phyloP scores from a whole-genome alignment of 192 early-diverging fungal genomes.

The Backusella morwellensis region DNA sequence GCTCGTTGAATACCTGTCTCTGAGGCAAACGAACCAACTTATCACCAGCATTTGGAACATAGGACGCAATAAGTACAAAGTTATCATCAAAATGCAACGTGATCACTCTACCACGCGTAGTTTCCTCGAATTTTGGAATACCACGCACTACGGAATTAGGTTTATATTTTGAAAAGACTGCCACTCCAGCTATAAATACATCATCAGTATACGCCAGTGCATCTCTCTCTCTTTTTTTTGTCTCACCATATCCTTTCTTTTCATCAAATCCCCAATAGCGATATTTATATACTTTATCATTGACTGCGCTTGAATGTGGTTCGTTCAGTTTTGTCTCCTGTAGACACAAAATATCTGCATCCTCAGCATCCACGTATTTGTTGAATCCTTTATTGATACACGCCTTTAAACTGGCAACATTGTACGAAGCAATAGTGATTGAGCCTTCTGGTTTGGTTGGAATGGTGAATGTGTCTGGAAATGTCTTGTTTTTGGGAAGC shows the following conservation, averaged over 20 bases:
- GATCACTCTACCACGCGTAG: conserved; percentile 66
- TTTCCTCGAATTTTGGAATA: conserved; percentile 46
- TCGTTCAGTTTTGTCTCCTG: conserved; percentile 87
- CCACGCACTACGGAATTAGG: conserved; percentile 64
- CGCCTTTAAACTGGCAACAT: conserved; percentile 73
- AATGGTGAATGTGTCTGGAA: conserved; percentile 62
- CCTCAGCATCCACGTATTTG: conserved; percentile 68
- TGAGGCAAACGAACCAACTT: conserved; percentile 67
- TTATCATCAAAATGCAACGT: conserved; percentile 59
- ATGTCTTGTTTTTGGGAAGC: conserved; percentile 57
- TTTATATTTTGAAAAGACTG: conserved; percentile 76
- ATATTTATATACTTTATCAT: conserved; percentile 64
- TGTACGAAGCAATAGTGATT: conserved; percentile 72
- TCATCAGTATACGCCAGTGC: background rate
- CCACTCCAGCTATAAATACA: conserved; percentile 55
- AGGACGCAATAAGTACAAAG: conserved; percentile 66
- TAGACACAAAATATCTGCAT: conserved; percentile 79
- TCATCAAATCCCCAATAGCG: conserved; percentile 66
- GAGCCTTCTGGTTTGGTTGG: conserved; percentile 46
- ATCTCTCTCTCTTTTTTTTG: background rate
- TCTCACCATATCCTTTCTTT: conserved; percentile 73
- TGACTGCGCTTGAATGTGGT: conserved; percentile 55
- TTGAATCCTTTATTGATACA: conserved; percentile 80
- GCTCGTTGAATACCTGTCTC: conserved; percentile 60
- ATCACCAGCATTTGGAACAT: conserved; percentile 81